phyloP scores from a whole-genome alignment of 306 rosid species.

The Inga oerstediana region DNA sequence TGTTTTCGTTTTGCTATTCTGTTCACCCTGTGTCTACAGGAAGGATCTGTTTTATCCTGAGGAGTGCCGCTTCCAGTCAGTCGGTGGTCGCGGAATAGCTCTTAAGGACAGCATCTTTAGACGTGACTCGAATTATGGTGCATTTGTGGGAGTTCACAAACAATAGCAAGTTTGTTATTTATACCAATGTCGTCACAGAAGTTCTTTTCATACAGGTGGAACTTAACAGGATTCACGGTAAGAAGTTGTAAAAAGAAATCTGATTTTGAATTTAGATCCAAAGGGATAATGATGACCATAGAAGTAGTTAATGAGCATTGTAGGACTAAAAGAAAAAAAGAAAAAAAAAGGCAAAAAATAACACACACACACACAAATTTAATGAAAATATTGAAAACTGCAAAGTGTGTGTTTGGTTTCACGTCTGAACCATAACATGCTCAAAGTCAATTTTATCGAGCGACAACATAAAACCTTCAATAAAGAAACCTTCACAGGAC shows the following conservation, averaged over 20 bases:
- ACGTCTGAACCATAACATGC: neutral
- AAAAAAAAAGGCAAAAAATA: neutral
- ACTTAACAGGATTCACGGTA: conserved; percentile 8
- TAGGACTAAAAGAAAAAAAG: neutral
- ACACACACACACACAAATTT: neutral
- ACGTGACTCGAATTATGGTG: too few relatives aligned
- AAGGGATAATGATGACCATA: conserved; percentile 14
- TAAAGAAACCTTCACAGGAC: conserved; percentile 12
- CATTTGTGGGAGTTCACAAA: too few relatives aligned
- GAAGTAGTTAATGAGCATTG: conserved; percentile 23
- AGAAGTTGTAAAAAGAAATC: conserved; percentile 20
- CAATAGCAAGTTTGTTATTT: neutral
- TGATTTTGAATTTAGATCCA: conserved; percentile 16
- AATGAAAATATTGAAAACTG: neutral
- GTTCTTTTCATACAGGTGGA: neutral
- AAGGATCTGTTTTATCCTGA: too few relatives aligned
- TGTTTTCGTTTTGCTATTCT: too few relatives aligned
- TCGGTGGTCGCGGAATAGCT: too few relatives aligned
- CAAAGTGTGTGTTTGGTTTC: neutral
- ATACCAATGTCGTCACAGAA: neutral
- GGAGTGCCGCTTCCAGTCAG: too few relatives aligned
- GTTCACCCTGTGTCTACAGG: too few relatives aligned
- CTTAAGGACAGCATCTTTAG: too few relatives aligned
- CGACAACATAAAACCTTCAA: conserved; percentile 2
- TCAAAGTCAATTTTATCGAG: neutral